phyloP scores from a whole-genome alignment of 768 basidiomycete species.

The Tricholoma flavovirens region DNA sequence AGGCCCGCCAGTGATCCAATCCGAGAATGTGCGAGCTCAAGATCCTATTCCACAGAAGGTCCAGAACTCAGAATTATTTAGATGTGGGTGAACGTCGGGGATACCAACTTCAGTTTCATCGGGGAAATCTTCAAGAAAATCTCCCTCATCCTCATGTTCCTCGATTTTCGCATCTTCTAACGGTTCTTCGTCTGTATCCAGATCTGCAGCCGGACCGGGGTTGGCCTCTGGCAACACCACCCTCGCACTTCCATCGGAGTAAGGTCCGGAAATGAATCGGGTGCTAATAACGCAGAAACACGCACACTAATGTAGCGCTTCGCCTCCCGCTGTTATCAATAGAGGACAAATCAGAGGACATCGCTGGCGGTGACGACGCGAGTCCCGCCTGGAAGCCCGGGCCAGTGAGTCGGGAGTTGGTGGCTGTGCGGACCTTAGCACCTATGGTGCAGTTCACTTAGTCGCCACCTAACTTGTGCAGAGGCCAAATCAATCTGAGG shows the following conservation, averaged over 20 bases:
- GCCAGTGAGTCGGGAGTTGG: no score
- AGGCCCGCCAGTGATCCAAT: slow-evolving; percentile 63
- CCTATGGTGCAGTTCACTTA: no score
- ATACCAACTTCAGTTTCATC: slow-evolving; percentile 76
- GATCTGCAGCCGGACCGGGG: slow-evolving; percentile 24
- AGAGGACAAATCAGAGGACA: not conserved
- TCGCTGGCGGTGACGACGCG: not conserved
- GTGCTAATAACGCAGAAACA: not conserved
- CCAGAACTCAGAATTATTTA: slow-evolving; percentile 1
- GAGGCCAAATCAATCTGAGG: no score
- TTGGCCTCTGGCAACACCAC: slow-evolving; percentile 43
- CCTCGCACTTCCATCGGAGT: slow-evolving; percentile 27
- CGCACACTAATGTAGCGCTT: not conserved
- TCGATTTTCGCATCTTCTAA: slow-evolving; percentile 34
- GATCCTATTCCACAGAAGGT: slow-evolving; percentile 49
- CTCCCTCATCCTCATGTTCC: slow-evolving; percentile 51
- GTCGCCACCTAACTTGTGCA: no score
- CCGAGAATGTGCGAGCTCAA: slow-evolving; percentile 80
- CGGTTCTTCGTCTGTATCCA: slow-evolving; percentile 39
- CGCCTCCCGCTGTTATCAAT: not conserved
- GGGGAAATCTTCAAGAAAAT: slow-evolving; percentile 73
- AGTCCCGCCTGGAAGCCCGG: no score
- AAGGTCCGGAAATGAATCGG: not conserved
- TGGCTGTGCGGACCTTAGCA: no score
- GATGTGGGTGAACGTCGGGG: slow-evolving; percentile 1